Evolutionary conservation across 2,329 filamentous ascomycete species (phyloP).

Genomic region (Pestalotiopsis sp.): DNA sequence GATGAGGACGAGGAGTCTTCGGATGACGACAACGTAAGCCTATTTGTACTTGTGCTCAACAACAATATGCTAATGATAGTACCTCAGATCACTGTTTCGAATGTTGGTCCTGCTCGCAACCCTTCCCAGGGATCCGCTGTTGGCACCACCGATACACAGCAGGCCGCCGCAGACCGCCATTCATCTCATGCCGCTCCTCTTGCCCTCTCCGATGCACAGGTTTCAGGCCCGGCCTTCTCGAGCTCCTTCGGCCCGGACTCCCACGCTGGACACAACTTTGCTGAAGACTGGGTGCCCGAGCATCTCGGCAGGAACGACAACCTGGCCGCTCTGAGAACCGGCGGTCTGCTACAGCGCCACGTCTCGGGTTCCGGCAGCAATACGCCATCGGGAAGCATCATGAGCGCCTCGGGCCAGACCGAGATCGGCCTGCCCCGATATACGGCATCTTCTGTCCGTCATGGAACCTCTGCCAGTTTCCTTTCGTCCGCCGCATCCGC

Average conservation of each 20-base stretch:
- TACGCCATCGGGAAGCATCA: background rate
- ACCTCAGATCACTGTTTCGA: background rate
- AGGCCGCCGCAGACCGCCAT: background rate
- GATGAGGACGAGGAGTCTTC: background rate
- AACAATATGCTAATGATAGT: background rate
- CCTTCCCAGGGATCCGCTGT: background rate
- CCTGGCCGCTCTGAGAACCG: background rate
- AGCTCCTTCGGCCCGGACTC: too few species aligned
- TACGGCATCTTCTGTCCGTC: background rate
- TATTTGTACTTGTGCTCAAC: background rate
- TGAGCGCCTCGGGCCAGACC: background rate
- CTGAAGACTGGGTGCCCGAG: constrained; percentile 1
- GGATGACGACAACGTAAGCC: background rate
- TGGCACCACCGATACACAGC: background rate
- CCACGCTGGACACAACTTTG: background rate
- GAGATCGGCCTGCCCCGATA: background rate
- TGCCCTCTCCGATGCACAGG: background rate
- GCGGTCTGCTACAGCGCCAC: background rate
- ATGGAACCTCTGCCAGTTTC: background rate
- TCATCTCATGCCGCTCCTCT: background rate
- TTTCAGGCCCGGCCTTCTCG: background rate
- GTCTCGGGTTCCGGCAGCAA: background rate
- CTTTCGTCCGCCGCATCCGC: background rate
- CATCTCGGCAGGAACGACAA: constrained; percentile 1
- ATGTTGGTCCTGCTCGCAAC: background rate